Percentiles rank a stretch among this genome's conserved stretches.
Conservation (phyloP, 2,329 filamentous ascomycete species). For the Nothopassalora personata region DNA sequence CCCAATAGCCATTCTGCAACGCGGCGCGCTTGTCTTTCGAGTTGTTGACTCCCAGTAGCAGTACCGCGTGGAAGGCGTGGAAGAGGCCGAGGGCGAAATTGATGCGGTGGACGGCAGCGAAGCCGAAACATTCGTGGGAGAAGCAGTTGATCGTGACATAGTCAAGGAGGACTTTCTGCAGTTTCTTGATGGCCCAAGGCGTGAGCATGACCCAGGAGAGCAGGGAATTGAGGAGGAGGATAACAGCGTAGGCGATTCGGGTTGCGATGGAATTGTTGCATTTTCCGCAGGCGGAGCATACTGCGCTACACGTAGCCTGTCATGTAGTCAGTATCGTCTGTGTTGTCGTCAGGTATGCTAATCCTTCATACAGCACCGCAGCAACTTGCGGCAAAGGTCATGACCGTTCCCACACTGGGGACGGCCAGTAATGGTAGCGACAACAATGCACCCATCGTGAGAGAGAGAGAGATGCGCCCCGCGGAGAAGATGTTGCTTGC, state of each 20-base stretch:
- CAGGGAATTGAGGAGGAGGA: slow-evolving; percentile 94
- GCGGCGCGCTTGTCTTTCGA: slow-evolving; percentile 82
- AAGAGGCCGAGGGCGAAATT: slow-evolving; percentile 96
- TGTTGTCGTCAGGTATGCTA: not conserved
- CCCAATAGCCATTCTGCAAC: slow-evolving; percentile 98
- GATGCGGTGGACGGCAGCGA: slow-evolving; percentile 93
- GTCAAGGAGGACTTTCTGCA: slow-evolving; percentile 85
- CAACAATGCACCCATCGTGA: slow-evolving; percentile 78
- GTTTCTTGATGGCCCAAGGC: slow-evolving; percentile 93
- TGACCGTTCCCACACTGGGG: slow-evolving; percentile 75
- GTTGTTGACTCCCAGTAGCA: slow-evolving; percentile 79
- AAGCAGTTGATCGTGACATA: slow-evolving; percentile 89
- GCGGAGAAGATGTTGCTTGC: not conserved
- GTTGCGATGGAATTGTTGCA: slow-evolving; percentile 97
- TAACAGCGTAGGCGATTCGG: slow-evolving; percentile 76
- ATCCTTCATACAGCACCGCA: slow-evolving; percentile 65
- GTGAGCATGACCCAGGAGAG: slow-evolving; percentile 99
- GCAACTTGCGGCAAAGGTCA: slow-evolving; percentile 80
- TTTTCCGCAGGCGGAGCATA: slow-evolving; percentile 93
- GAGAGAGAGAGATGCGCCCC: slow-evolving; percentile 15
- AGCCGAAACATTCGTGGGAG: slow-evolving; percentile 86
- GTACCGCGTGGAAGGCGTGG: slow-evolving; percentile 76
- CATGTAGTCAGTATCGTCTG: not conserved
- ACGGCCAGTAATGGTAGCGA: slow-evolving; percentile 85
- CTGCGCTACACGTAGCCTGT: slow-evolving; percentile 76